Conservation (phyloP, 768 basidiomycete species). For the Tulasnella calospora region DNA sequence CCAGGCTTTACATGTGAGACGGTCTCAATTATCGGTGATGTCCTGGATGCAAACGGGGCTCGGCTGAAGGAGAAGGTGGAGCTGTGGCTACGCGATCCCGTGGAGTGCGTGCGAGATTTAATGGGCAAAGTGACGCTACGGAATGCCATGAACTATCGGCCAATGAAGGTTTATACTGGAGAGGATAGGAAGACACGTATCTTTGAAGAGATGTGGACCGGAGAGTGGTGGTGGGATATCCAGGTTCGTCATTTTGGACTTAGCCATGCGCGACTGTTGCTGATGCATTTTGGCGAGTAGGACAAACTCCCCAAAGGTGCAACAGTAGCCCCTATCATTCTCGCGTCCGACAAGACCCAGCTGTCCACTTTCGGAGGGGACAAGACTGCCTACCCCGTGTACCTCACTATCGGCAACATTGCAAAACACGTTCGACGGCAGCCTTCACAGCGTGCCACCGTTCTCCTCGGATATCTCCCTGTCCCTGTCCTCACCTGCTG, state of each 20-base stretch:
- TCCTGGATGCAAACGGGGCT: background rate
- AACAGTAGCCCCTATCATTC: conserved; percentile 43
- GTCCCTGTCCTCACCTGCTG: conserved; percentile 37
- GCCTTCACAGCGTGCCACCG: conserved; percentile 37
- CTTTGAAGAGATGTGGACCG: conserved; percentile 30
- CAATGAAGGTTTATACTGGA: conserved; percentile 33
- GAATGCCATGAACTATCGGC: conserved; percentile 35
- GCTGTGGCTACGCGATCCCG: conserved; percentile 33
- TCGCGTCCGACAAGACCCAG: too few species aligned
- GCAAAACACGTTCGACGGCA: conserved; percentile 41
- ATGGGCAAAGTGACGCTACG: conserved; percentile 35
- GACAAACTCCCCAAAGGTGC: conserved; percentile 28
- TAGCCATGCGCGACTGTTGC: conserved; percentile 25
- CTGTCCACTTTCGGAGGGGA: conserved; percentile 38
- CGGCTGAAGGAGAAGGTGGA: conserved; percentile 29
- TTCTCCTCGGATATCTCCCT: conserved; percentile 43
- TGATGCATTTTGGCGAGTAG: conserved; percentile 23
- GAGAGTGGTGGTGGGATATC: conserved; percentile 19
- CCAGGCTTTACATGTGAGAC: background rate
- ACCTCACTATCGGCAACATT: conserved; percentile 44
- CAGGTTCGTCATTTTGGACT: conserved; percentile 1
- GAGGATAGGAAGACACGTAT: conserved; percentile 29
- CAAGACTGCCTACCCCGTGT: conserved; percentile 46
- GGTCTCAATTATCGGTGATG: background rate
- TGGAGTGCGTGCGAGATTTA: conserved; percentile 33